phyloP scores from a whole-genome alignment of 176 grass and related monocot species.

The Carex littledalei region DNA sequence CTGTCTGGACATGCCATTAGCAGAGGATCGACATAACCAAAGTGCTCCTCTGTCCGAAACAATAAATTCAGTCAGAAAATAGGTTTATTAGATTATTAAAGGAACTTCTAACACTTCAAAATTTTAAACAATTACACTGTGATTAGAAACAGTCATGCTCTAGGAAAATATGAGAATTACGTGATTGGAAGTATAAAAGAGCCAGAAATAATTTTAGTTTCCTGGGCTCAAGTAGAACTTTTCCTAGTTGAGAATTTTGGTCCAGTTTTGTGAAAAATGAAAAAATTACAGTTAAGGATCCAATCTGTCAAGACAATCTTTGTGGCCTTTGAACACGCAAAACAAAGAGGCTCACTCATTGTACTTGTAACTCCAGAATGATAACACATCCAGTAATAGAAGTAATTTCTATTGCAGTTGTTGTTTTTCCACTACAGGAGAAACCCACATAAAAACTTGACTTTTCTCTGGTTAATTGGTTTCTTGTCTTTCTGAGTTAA shows the following conservation, averaged over 20 bases:
- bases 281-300: neutral
- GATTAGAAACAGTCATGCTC: neutral
- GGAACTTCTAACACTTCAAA: neutral
- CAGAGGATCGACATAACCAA: neutral
- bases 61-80: neutral
- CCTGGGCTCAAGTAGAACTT: neutral
- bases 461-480: neutral
- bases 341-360: neutral
- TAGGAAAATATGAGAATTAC: neutral
- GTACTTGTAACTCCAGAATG: neutral
- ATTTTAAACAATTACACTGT: neutral
- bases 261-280: neutral
- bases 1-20: slow-evolving; percentile 12
- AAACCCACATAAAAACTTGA: neutral
- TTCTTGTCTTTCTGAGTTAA: neutral
- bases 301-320: neutral
- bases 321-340: neutral
- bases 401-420: neutral
- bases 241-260: neutral
- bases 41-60: neutral
- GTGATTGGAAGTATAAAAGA: neutral
- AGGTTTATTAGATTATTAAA: neutral
- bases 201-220: neutral
- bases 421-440: neutral
- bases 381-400: neutral